A percentile compares a stretch with the other conserved stretches of the same genome.
phyloP scores from a whole-genome alignment of 108 stramenopile species.

The Cyclotella baltica region DNA sequence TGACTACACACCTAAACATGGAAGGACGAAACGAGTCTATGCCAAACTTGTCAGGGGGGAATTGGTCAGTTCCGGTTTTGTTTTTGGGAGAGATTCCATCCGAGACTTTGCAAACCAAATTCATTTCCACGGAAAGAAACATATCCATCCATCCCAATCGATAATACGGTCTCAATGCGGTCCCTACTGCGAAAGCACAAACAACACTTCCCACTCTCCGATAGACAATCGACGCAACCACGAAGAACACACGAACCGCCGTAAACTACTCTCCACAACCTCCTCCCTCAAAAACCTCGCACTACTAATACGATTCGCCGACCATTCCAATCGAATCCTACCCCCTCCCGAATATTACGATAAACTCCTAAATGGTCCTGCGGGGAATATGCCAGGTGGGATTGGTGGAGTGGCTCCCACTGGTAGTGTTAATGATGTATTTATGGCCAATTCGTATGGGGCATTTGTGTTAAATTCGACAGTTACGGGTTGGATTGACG shows the following conservation, averaged over 20 bases:
- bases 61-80: slow-evolving; percentile 37
- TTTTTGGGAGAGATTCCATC: slow-evolving; percentile 3
- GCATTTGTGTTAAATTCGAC: slow-evolving; percentile 44
- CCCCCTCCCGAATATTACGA: slow-evolving; percentile 51
- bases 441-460: slow-evolving; percentile 50
- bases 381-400: slow-evolving; percentile 16
- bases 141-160: slow-evolving; percentile 22
- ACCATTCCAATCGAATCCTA: slow-evolving; percentile 57
- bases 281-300: slow-evolving; percentile 53
- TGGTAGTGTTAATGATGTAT: slow-evolving; percentile 46
- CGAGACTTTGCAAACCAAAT: neutral
- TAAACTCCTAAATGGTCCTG: slow-evolving; percentile 51
- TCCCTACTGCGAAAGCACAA: slow-evolving; percentile 18
- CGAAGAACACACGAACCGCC: slow-evolving; percentile 20
- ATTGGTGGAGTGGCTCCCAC: slow-evolving; percentile 44
- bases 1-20: neutral
- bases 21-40: slow-evolving; percentile 27
- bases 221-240: slow-evolving; percentile 10
- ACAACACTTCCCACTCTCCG: neutral
- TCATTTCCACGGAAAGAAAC: slow-evolving; percentile 13
- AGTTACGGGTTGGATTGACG: slow-evolving; percentile 47
- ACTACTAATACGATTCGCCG: slow-evolving; percentile 59
- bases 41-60: slow-evolving; percentile 27
- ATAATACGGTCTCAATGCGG: slow-evolving; percentile 20
- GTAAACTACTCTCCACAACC: slow-evolving; percentile 10